Evolutionary conservation across 176 grass and related monocot genomes (phyloP), one percentile per base, ranked within the genome.

Genomic region (Puya raimondii): DNA sequence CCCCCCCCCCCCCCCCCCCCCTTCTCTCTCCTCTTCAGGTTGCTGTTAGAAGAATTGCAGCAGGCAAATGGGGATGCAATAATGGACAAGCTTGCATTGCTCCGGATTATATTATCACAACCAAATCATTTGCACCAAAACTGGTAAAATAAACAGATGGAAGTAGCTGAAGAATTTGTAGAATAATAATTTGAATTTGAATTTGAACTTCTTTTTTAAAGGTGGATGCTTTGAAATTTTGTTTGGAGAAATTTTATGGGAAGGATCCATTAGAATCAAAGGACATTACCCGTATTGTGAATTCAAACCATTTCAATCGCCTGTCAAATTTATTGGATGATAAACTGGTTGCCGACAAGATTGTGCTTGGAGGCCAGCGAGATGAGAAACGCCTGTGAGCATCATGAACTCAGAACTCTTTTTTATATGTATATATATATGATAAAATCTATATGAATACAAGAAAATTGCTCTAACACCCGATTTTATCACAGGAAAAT

Each of bases 51-150:
- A 84, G 95, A 80, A 76, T 99, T 53, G 85, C 70, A 33, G 89
- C 80, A n/a, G 95, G 95, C 64, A 99, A 99, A 69, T 99, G 95
- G 95, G 95, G 89, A 48, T 86, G 89, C 70, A 99, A 94, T 65
- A 91, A 81, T 66, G 95, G 95, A 50, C 95, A 99, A 82, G 95
- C 95, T 66, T 99, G 95, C 49, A 80, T 99, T 65, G 85, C 95
- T 76, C 95, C 95, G 0, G 95, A 99, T 82, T 99, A 99, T 68
- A 70, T 99, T 71, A 82, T 99, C 51, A 99, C 95, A 0, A 91
- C 95, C 1, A 94, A 84, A 84, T 88, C 87, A n/a, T 93, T 93
- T 54, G 90, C 85, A 66, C 72, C 90, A 68, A 49, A 91, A 23
- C 73, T 99, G 95, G 95, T 99, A 88, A 47, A 76, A 16, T 68